Evolutionary conservation across 768 basidiomycete genomes (phyloP).

Genomic region (Albatrellus ellisii): DNA sequence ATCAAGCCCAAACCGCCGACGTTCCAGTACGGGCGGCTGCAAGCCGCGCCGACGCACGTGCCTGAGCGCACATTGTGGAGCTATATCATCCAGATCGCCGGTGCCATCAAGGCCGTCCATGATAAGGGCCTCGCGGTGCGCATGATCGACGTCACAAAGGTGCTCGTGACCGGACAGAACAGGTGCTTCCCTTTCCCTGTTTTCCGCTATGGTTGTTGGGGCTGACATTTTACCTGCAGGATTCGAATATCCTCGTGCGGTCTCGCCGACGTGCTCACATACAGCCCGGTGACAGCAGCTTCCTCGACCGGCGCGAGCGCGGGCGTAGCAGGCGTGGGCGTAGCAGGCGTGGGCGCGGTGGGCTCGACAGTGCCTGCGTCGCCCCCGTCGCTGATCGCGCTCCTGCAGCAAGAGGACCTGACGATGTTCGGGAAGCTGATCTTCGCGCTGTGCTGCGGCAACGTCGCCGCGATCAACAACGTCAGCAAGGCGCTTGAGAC

Average conservation of each 20-base stretch:
- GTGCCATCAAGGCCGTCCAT: conserved; percentile 79
- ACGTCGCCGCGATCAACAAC: conserved; percentile 42
- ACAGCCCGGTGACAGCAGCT: conserved; percentile 32
- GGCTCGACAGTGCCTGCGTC: background rate
- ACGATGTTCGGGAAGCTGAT: conserved; percentile 77
- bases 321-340: too few relatives aligned
- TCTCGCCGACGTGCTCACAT: conserved; percentile 72
- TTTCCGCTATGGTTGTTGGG: background rate
- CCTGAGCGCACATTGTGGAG: conserved; percentile 84
- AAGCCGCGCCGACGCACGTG: conserved; percentile 26
- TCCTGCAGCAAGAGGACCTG: conserved; percentile 81
- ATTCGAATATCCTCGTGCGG: conserved; percentile 82
- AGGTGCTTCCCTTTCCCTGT: conserved; percentile 33
- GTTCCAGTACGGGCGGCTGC: conserved; percentile 24
- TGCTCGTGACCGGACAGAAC: conserved; percentile 83
- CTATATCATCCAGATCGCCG: conserved; percentile 82
- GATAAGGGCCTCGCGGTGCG: conserved; percentile 68
- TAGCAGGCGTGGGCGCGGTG: background rate
- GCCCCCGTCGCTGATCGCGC: conserved; percentile 35
- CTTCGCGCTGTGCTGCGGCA: conserved; percentile 66
- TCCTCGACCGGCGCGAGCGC: conserved; percentile 1
- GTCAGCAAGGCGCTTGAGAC: conserved; percentile 62
- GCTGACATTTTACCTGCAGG: conserved; percentile 23
- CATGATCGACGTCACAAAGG: conserved; percentile 75
- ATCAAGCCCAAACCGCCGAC: conserved; percentile 40